phyloP scores from a whole-genome alignment of 495 filamentous ascomycete genomes.

The Podospora australis region DNA sequence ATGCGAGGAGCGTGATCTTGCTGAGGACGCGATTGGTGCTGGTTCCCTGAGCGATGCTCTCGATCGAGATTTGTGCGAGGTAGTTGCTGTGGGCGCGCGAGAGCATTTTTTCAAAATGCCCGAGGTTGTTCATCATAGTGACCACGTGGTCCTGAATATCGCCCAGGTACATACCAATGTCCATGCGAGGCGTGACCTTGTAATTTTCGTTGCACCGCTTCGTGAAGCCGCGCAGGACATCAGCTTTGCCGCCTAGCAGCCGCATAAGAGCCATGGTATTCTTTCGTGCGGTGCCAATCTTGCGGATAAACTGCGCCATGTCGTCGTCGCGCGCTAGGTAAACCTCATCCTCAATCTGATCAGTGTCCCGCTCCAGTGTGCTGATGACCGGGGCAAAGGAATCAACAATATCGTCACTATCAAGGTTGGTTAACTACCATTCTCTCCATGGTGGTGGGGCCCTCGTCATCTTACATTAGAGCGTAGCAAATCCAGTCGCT shows the following conservation, averaged over 20 bases:
- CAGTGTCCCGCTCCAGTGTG: constrained; percentile 79
- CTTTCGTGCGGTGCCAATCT: constrained; percentile 85
- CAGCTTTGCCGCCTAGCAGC: constrained; percentile 89
- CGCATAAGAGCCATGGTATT: constrained; percentile 92
- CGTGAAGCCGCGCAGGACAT: constrained; percentile 93
- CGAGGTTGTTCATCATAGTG: constrained; percentile 94
- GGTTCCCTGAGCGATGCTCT: constrained; percentile 75
- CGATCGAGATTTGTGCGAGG: constrained; percentile 87
- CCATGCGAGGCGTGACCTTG: constrained; percentile 84
- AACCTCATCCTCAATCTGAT: constrained; percentile 89
- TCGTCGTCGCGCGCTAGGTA: constrained; percentile 87
- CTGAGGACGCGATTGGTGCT: constrained; percentile 76
- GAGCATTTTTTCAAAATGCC: constrained; percentile 96
- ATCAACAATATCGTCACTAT: constrained; percentile 92
- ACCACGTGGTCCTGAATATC: constrained; percentile 99
- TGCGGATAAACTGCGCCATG: constrained; percentile 74
- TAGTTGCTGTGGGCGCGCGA: constrained; percentile 94
- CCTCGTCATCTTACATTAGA: constrained; percentile 82
- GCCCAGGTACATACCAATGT: constrained; percentile 91
- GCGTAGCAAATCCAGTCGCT: constrained; percentile 99
- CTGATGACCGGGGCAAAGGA: constrained; percentile 84
- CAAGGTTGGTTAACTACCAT: no score
- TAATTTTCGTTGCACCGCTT: constrained; percentile 98
- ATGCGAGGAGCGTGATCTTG: constrained; percentile 92
- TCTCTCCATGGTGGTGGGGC: no score